Conservation (phyloP, 331 rosid species). For the Cydonia oblonga region DNA sequence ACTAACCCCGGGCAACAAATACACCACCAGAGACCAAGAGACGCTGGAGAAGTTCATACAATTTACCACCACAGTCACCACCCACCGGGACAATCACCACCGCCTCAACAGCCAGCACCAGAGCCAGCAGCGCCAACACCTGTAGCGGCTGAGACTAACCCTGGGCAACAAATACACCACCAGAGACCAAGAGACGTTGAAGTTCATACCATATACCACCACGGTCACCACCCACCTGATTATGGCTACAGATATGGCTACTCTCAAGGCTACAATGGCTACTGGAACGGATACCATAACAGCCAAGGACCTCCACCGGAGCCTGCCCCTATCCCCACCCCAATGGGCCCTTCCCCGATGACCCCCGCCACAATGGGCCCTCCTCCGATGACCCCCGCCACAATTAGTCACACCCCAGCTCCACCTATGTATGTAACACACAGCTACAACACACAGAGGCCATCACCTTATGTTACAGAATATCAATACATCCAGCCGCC, state of each 20-base stretch:
- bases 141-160: slow-evolving; percentile 12
- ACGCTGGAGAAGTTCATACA: slow-evolving; percentile 29
- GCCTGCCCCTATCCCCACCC: background rate
- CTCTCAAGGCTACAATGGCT: slow-evolving; percentile 23
- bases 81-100: slow-evolving; percentile 25
- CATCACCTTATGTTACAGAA: slow-evolving; percentile 49
- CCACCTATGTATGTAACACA: slow-evolving; percentile 36
- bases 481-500: slow-evolving; percentile 40
- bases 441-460: slow-evolving; percentile 49
- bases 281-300: slow-evolving; percentile 24
- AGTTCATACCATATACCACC: slow-evolving; percentile 30
- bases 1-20: slow-evolving; percentile 15
- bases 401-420: background rate
- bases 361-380: background rate
- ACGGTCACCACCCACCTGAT: slow-evolving; percentile 18
- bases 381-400: background rate
- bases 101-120: slow-evolving; percentile 16
- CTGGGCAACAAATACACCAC: slow-evolving; percentile 20
- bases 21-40: slow-evolving; percentile 22
- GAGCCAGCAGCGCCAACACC: slow-evolving; percentile 10
- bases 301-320: slow-evolving; percentile 23
- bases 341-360: background rate
- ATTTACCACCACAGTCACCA: slow-evolving; percentile 17
- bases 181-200: slow-evolving; percentile 24
- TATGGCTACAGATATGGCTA: slow-evolving; percentile 22